These are phyloP conservation scores for Halophytophthora polymorphica DNA, from an alignment of 352 stramenopile species.

Conservation along the genomic window DNA sequence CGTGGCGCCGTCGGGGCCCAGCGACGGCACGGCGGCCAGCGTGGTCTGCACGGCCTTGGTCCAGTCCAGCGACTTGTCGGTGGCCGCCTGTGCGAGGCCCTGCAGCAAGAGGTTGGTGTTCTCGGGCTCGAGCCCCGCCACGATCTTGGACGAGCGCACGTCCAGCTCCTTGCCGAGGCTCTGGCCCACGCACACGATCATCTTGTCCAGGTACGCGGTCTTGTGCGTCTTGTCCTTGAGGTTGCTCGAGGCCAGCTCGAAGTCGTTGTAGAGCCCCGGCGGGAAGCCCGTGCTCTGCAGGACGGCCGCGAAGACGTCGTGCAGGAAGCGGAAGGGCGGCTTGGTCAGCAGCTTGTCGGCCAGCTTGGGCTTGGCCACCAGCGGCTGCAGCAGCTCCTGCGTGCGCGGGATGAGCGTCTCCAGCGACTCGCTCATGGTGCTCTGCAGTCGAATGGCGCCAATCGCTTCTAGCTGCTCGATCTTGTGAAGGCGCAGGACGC, in stretches of 20 bases:
- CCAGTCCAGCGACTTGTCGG: constrained; percentile 67
- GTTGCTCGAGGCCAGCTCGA: constrained; percentile 74
- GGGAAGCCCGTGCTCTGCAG: constrained; percentile 84
- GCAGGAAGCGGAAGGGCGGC: constrained; percentile 95
- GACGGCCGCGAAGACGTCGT: constrained; percentile 92
- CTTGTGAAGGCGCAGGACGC: not conserved
- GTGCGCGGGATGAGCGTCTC: constrained; percentile 73
- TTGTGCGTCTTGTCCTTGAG: constrained; percentile 88
- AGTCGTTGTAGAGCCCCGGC: constrained; percentile 78
- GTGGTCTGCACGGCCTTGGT: constrained; percentile 55
- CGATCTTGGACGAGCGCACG: constrained; percentile 81
- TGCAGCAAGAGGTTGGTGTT: constrained; percentile 85
- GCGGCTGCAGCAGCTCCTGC: constrained; percentile 80
- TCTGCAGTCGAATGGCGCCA: constrained; percentile 1
- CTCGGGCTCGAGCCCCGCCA: constrained; percentile 78
- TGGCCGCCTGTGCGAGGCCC: constrained; percentile 52
- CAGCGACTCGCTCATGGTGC: constrained; percentile 51
- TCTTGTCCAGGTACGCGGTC: constrained; percentile 83
- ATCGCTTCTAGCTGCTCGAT: not conserved
- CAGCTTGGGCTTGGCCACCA: constrained; percentile 94
- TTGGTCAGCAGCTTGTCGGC: constrained; percentile 94
- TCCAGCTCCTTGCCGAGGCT: constrained; percentile 64
- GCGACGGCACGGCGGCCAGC: constrained; percentile 59
- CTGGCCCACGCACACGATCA: constrained; percentile 76
- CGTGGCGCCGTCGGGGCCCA: constrained; percentile 44